Base-by-base conservation (phyloP, 768 basidiomycete species). In the Leccinum arenicola region DNA sequence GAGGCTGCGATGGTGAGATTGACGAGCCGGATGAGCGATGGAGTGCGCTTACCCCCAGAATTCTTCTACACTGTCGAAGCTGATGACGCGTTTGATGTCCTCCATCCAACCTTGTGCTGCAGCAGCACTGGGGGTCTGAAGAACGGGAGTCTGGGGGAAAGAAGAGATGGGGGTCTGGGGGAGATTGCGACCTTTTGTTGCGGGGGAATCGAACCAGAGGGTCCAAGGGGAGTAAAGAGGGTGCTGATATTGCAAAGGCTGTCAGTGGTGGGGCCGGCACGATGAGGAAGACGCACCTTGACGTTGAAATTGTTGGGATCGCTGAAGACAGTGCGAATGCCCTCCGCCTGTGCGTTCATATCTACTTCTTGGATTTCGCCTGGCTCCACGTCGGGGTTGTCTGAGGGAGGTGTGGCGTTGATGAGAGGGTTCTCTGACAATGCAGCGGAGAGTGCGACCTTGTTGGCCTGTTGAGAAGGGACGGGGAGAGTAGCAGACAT, bases 101-200 rank as follows among this genome's bases (percentile, higher is more conserved):
- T 99, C 96, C 93, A 98, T 97, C 97, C 97, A 99, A 21, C 91
- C 91, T 71, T 85, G 84, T 29, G 90, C 91, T 48, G 89, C 88
- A 52, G 82, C 77, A 12, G 79, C 84, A 58, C 88, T 79, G 45
- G 92, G 89, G 1, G 92, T 92, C 64, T 85, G 84, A 43, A 85
- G 83, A 60, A 84, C 17, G 58, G 92, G 88, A 0, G 89, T 90
- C 72, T 85, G 87, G 9, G 89, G 89, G 63, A 90, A 86, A 45
- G 89, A 87, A 61, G 89, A 82, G 48, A 88, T 73, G 57, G 90
- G 90, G 21, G 91, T 93, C 75, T 92, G 91, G 21, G 91, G 91
- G 51, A 93, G 79, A 76, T 92, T 92, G 55, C 94, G 87, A 57
- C 88, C 88, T 76, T 98, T 98, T 33, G 92, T 93, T 48, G 86